Evolutionary conservation across 1,139 yeast species (phyloP), one percentile per base, ranked within the genome.

Genomic region (Eremothecium gossypii): DNA sequence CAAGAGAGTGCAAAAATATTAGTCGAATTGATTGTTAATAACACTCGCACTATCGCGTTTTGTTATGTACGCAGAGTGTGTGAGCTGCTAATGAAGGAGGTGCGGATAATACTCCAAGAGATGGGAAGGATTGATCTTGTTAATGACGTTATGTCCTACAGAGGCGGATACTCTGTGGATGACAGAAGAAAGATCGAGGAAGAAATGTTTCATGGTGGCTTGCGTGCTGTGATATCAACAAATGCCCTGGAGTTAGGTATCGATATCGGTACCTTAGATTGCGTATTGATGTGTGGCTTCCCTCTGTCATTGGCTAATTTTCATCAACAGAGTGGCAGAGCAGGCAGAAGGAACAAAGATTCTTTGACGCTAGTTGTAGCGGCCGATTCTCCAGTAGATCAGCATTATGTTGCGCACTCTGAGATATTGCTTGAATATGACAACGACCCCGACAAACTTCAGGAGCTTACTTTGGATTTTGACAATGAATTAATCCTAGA

Each of bases 281-380:
- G 94, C 1, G 97, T 89, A 0, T 66, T 91, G 1, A 77, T 87
- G 62, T 86, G 95, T 54, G 97, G 97, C 0, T 93, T 91, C 50
- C 98, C 98, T 0, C 67, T 77, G 33, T 83, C 94, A 47, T 73
- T 87, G 46, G 81, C 93, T 48, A 86, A 86, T 49, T 73, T 91
- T 55, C 86, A 91, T 52, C 99, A 91, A 61, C 98, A 91, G 56
- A 82, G 93, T 67, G 99, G 98, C 30, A 72, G 98, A 53, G 96
- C 96, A 0, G 98, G 98, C 10, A 69, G 96, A 58, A 76, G 95
- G 45, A 74, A 75, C 39, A 72, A 71, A 40, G 81, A 79, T 45
- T 82, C 96, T 11, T 63, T 91, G 55, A 91, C 96, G 0, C 65
- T 91, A 4, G 77, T 83, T 44, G 84, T 93, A 10, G 93, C 91